Conservation (phyloP, 78 protist species). For the Emiliania huxleyi region DNA sequence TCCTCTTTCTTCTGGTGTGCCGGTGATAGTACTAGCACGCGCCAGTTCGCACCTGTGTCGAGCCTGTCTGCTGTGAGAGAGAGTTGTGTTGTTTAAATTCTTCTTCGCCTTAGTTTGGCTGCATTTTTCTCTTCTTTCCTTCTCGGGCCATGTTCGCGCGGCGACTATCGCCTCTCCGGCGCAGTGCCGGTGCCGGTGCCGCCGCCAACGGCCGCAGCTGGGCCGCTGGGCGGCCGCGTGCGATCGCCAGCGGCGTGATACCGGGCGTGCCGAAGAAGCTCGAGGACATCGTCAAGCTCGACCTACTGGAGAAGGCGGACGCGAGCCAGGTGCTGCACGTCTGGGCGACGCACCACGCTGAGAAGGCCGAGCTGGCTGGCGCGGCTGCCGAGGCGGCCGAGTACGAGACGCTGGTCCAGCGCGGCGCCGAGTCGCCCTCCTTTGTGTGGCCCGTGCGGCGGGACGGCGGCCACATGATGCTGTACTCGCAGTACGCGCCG, state of each 20-base stretch:
- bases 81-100: too few species aligned
- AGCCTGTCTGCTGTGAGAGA: too few species aligned
- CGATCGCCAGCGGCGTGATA: background rate
- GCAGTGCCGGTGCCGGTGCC: too few species aligned
- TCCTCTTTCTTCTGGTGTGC: too few species aligned
- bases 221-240: background rate
- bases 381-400: background rate
- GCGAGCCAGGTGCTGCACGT: background rate
- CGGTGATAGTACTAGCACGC: too few species aligned
- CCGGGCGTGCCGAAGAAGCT: background rate
- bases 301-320: background rate
- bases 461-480: background rate
- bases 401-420: background rate
- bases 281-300: background rate
- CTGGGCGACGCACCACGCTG: background rate
- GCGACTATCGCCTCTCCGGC: too few species aligned
- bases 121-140: too few species aligned
- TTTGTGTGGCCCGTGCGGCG: background rate
- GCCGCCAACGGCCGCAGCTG: background rate
- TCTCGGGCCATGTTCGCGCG: too few species aligned
- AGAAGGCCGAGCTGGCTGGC: background rate
- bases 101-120: too few species aligned
- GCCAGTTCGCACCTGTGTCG: too few species aligned
- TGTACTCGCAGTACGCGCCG: background rate
- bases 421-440: background rate